Evolutionary conservation across 1,284 basidiomycete genomes (phyloP), one percentile per base, ranked within the genome.

Genomic region (Inonotus hispidus): DNA sequence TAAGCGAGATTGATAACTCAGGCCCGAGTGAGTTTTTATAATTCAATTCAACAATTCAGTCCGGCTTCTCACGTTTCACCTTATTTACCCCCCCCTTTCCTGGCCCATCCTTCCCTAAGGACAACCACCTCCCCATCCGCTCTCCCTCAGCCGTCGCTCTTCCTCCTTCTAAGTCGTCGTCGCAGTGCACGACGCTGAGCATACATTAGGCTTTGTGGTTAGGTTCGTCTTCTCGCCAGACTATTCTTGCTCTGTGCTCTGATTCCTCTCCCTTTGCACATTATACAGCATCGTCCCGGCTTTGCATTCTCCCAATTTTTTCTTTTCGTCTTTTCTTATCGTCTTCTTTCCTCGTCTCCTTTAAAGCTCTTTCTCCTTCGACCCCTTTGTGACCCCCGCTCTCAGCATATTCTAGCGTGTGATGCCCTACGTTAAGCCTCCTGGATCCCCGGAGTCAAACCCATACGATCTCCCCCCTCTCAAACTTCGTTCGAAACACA

Each of bases 401-500:
- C 16, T 39, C 11, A n/a, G 11, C 5, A n/a, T n/a, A 39, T n/a
- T 13, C 29, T n/a, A 53, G 47, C 38, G 29, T 29, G 39, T 23
- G 41, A 64, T 64, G 63, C 63, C 63, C n/a, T 64, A 64, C 55
- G 63, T 38, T n/a, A 61, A 41, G 29, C 63, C 63, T 7, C 56
- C 61, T 21, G 29, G 19, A 37, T 61, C 63, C 38, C 63, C 63
- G 11, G 61, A 63, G 35, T 27, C 70, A 68, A 8, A 63, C 66
- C 1, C 64, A 65, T 35, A 49, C 64, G 38, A 64, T 67, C 49
- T 66, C 64, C 57, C 67, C 67, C 35, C 70, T 67, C 56, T 67
- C 69, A 54, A 61, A 66, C 58, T 64, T 27, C 69, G 76, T 39
- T 68, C 73, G 6, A 69, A 72, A 55, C 78, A 77, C 64, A 70